Evolutionary conservation across 352 stramenopile genomes (phyloP).

Genomic region (Pythium brassicae): DNA sequence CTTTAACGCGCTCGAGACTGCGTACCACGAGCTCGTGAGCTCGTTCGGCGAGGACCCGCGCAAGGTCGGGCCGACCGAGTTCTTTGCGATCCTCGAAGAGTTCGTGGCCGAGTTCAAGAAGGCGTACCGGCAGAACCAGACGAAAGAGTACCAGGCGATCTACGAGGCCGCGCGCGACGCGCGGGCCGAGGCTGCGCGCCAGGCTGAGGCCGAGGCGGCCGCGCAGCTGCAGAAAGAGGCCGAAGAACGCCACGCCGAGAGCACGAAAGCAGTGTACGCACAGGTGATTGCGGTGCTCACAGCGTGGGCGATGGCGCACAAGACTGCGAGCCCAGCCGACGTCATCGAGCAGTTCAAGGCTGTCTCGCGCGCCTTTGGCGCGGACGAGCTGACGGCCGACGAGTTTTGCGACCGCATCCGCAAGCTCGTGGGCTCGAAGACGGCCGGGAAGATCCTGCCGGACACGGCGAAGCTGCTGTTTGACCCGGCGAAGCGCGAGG

Average conservation of each 20-base stretch:
- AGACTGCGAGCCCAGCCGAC: slow-evolving; percentile 34
- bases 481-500: slow-evolving; percentile 48
- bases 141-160: slow-evolving; percentile 78
- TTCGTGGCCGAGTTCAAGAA: slow-evolving; percentile 88
- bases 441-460: slow-evolving; percentile 64
- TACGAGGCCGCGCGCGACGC: slow-evolving; percentile 59
- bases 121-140: slow-evolving; percentile 84
- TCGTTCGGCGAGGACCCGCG: slow-evolving; percentile 82
- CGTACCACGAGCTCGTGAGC: slow-evolving; percentile 75
- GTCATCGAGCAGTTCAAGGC: slow-evolving; percentile 64
- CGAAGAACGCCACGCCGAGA: slow-evolving; percentile 50
- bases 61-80: slow-evolving; percentile 79
- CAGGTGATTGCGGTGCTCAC: slow-evolving; percentile 67
- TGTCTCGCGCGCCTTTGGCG: slow-evolving; percentile 48
- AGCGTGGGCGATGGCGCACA: slow-evolving; percentile 52
- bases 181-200: slow-evolving; percentile 31
- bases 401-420: slow-evolving; percentile 70
- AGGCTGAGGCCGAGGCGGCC: slow-evolving; percentile 44
- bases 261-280: slow-evolving; percentile 54
- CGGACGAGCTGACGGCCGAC: slow-evolving; percentile 63
- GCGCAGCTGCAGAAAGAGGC: slow-evolving; percentile 43
- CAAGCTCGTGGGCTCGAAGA: slow-evolving; percentile 69
- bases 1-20: slow-evolving; percentile 63
- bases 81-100: slow-evolving; percentile 79
- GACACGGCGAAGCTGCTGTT: slow-evolving; percentile 67